A percentile compares a stretch with the other conserved stretches of the same genome.
Conservation (phyloP, 345 rosid genomes). For the Geranium rotundifolium region DNA sequence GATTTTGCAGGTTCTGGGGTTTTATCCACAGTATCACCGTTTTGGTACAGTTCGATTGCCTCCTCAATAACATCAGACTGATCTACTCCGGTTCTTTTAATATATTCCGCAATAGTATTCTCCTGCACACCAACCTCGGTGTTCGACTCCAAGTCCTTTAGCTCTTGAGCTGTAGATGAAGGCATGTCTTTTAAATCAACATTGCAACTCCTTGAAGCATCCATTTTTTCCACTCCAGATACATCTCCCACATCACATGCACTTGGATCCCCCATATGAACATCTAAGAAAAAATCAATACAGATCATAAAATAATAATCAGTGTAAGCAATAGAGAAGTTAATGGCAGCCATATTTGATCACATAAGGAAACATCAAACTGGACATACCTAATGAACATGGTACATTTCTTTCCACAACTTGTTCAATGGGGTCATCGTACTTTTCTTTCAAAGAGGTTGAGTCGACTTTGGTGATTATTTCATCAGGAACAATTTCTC, state of each 20-base stretch:
- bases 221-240: neutral
- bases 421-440: slow-evolving; percentile 11
- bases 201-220: too few relatives aligned
- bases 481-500: slow-evolving; percentile 4
- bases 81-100: too few relatives aligned
- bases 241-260: neutral
- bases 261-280: slow-evolving; percentile 5
- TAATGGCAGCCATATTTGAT: neutral
- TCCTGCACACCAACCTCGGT: too few relatives aligned
- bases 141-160: too few relatives aligned
- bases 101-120: too few relatives aligned
- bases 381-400: neutral
- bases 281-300: slow-evolving; percentile 1
- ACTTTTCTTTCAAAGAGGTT: slow-evolving; percentile 16
- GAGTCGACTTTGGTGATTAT: slow-evolving; percentile 16
- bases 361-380: slow-evolving; percentile 5
- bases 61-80: too few relatives aligned
- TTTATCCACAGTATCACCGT: too few relatives aligned
- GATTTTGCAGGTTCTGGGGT: too few relatives aligned
- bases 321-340: neutral
- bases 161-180: too few relatives aligned
- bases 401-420: slow-evolving; percentile 8
- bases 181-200: too few relatives aligned
- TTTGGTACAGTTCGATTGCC: too few relatives aligned
- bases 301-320: neutral